phyloP scores from a whole-genome alignment of 2,329 filamentous ascomycete genomes.

The Cytospora piceae region DNA sequence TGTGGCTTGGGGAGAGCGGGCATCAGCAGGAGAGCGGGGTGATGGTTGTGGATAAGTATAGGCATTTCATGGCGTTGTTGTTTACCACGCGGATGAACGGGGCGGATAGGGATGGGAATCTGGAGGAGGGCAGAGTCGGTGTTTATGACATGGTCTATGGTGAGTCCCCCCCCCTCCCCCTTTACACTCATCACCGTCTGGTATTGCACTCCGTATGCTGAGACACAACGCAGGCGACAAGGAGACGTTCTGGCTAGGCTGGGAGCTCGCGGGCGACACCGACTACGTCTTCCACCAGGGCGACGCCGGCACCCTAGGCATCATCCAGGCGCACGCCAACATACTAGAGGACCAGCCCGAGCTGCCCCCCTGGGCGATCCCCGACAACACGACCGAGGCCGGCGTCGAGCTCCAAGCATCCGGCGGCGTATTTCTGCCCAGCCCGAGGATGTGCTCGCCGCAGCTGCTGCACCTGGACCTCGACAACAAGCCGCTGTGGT shows the following conservation, averaged over 20 bases:
- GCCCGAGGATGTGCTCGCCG: slow-evolving; percentile 46
- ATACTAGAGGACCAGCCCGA: slow-evolving; percentile 25
- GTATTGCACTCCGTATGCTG: not conserved
- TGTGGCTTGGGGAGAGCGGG: slow-evolving; percentile 43
- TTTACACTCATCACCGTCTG: too few relatives aligned
- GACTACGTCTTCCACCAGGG: slow-evolving; percentile 50
- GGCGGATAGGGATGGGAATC: slow-evolving; percentile 47
- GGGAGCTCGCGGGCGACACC: slow-evolving; percentile 47
- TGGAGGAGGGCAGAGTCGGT: slow-evolving; percentile 41
- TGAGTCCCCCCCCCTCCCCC: slow-evolving; percentile 31
- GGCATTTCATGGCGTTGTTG: slow-evolving; percentile 48
- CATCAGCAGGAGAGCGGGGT: slow-evolving; percentile 51
- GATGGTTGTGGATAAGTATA: slow-evolving; percentile 50
- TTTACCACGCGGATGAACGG: slow-evolving; percentile 47
- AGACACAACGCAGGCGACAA: slow-evolving; percentile 45
- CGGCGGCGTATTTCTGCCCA: slow-evolving; percentile 22
- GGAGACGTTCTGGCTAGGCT: slow-evolving; percentile 55
- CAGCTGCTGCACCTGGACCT: slow-evolving; percentile 50
- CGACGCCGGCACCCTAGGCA: slow-evolving; percentile 42
- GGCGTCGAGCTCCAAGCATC: slow-evolving; percentile 20
- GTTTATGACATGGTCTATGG: slow-evolving; percentile 53
- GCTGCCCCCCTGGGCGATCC: slow-evolving; percentile 4
- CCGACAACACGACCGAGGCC: slow-evolving; percentile 8
- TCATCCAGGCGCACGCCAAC: slow-evolving; percentile 32
- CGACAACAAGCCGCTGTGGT: slow-evolving; percentile 48